Evolutionary conservation across 2,329 filamentous ascomycete genomes (phyloP), one percentile per base, ranked within the genome.

Genomic region (Aureobasidium zeae): DNA sequence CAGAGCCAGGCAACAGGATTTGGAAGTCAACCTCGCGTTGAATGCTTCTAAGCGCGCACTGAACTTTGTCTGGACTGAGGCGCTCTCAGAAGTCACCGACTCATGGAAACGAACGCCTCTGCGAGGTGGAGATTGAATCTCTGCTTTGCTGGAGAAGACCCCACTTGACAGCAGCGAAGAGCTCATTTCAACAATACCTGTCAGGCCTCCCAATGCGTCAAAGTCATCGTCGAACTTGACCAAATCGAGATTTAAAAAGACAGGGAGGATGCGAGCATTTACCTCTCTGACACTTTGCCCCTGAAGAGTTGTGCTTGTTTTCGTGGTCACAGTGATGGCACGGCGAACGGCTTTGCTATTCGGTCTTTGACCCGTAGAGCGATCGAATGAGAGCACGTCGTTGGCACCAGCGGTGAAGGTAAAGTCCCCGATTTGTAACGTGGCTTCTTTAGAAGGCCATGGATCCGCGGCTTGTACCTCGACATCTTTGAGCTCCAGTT

Each of bases 141-240:
- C 53, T 26, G 55, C 11, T 59, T 53, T 20, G 58, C 60, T 15
- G 60, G 49, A 10, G 62, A 59, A 31, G 44, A 52, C 58, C 56
- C 65, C 58, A 51, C 55, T 1, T 1, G 84, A 87, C 9, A 81
- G 77, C 50, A 94, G 83, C 0, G 89, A 94, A 47, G 76, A 83
- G 49, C 87, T 85, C 59, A 95, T 76, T 54, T 91, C 93, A 31
- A 98, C 68, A 41, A 98, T 82, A 51, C 87, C 86, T 60, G 88
- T 94, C 31, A 98, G 68, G 0, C 91, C 91, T 25, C 91, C 91
- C 62, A 95, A 88, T 72, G 85, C 86, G 45, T 78, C 77, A 48
- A 96, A 79, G 0, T 85, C 85, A 54, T 94, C 87, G 10, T 50
- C 46, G 16, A 50, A 44, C 44, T 77, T 76, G 50, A 82, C 80